phyloP scores from a whole-genome alignment of 768 basidiomycete species.

The Suillus sp. region DNA sequence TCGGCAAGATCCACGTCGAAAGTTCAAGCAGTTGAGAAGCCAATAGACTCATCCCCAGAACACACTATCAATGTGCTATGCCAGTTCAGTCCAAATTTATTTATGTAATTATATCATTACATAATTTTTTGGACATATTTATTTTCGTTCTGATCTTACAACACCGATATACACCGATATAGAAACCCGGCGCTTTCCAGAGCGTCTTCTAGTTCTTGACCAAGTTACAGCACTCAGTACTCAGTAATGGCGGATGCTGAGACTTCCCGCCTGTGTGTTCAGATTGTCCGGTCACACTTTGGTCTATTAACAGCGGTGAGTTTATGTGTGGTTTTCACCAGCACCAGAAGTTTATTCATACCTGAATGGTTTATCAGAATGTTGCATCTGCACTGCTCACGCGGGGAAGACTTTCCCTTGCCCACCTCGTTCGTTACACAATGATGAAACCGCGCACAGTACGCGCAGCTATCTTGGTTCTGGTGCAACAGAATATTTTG shows the following conservation, averaged over 20 bases:
- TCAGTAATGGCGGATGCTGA: conserved; percentile 63
- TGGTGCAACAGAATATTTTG: conserved; percentile 90
- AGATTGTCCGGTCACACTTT: conserved; percentile 67
- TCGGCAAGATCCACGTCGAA: not conserved
- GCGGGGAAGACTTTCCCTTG: conserved; percentile 77
- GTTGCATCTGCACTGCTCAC: conserved; percentile 75
- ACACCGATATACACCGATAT: not conserved
- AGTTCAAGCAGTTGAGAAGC: not conserved
- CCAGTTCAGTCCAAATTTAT: not conserved
- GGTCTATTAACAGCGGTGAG: conserved; percentile 67
- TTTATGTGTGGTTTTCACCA: conserved; percentile 1
- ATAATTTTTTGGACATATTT: not conserved
- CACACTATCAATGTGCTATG: too few species aligned
- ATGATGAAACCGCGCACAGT: conserved; percentile 66
- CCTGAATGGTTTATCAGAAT: conserved; percentile 46
- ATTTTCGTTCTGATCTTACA: not conserved
- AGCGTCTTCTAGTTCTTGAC: not conserved
- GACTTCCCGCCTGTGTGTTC: conserved; percentile 58
- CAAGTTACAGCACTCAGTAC: not conserved
- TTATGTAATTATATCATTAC: not conserved
- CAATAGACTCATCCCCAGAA: not conserved
- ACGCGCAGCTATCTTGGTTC: conserved; percentile 69
- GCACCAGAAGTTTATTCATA: conserved; percentile 7
- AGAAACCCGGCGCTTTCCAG: not conserved
- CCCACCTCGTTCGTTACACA: conserved; percentile 70